phyloP scores from a whole-genome alignment of 768 basidiomycete species.

The Hygrocybe coccinea region DNA sequence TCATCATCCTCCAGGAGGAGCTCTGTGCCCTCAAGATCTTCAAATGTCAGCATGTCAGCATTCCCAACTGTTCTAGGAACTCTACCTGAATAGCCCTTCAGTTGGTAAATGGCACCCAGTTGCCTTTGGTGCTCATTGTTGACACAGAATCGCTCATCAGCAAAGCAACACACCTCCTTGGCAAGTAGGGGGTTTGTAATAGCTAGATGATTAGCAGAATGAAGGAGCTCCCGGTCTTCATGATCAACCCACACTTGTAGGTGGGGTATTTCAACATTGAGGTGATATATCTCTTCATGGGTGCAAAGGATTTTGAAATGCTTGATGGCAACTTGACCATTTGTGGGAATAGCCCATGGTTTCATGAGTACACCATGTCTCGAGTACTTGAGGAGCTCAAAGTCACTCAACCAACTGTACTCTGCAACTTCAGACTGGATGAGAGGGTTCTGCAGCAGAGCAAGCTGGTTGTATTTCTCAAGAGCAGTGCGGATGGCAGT shows the following conservation, averaged over 20 bases:
- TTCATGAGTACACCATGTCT: conserved; percentile 18
- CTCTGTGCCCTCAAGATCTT: neutral
- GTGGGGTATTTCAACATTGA: conserved; percentile 23
- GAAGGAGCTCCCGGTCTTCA: conserved; percentile 12
- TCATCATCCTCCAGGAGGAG: neutral
- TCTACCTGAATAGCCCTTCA: neutral
- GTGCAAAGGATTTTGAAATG: conserved; percentile 21
- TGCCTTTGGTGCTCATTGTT: conserved; percentile 1
- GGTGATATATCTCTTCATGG: conserved; percentile 21
- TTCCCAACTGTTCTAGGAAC: neutral
- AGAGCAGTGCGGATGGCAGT: conserved; percentile 27
- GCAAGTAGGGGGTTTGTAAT: neutral
- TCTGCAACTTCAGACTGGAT: neutral
- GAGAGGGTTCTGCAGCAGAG: conserved; percentile 17
- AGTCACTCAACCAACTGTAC: conserved; percentile 17
- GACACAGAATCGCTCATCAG: neutral
- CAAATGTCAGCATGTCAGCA: neutral
- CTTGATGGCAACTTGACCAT: conserved; percentile 17
- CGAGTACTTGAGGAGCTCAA: conserved; percentile 14
- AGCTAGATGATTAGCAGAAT: neutral
- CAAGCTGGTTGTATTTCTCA: conserved; percentile 21
- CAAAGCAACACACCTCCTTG: neutral
- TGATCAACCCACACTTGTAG: conserved; percentile 16
- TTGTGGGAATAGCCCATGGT: conserved; percentile 19
- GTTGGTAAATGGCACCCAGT: neutral